Percentiles rank a stretch among this genome's conserved stretches.
These are phyloP conservation scores for Noccaea bulbosa DNA, from an alignment of 345 rosid genomes.

Conservation along the genomic window DNA sequence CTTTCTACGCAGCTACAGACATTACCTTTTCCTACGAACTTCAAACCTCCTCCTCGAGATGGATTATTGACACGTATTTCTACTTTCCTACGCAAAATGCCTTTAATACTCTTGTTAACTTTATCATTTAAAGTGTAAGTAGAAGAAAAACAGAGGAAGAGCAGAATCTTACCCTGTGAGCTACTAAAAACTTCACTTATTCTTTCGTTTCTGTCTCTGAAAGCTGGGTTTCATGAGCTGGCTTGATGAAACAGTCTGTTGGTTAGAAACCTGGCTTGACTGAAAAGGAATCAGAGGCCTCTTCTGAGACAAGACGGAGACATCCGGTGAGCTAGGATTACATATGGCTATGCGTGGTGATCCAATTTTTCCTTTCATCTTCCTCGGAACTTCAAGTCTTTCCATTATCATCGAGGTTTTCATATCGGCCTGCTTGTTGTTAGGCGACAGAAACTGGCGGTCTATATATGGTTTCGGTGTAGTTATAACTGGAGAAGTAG, in stretches of 20 bases:
- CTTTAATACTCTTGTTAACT: not conserved
- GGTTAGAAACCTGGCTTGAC: slow-evolving; percentile 43
- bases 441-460: slow-evolving; percentile 45
- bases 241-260: slow-evolving; percentile 53
- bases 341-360: slow-evolving; percentile 48
- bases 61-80: not conserved
- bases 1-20: slow-evolving; percentile 2
- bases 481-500: slow-evolving; percentile 53
- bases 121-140: not conserved
- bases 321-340: slow-evolving; percentile 41
- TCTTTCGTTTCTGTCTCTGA: slow-evolving; percentile 70
- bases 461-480: slow-evolving; percentile 44
- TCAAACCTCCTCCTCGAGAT: slow-evolving; percentile 16
- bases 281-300: slow-evolving; percentile 66
- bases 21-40: slow-evolving; percentile 17
- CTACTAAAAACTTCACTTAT: slow-evolving; percentile 33
- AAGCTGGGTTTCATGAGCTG: slow-evolving; percentile 78
- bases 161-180: slow-evolving; percentile 19
- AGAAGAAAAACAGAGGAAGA: slow-evolving; percentile 18
- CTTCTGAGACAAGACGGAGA: slow-evolving; percentile 43
- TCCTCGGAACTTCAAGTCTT: slow-evolving; percentile 77
- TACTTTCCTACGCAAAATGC: slow-evolving; percentile 5
- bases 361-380: slow-evolving; percentile 54
- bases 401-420: slow-evolving; percentile 82
- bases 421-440: slow-evolving; percentile 55